Base-by-base conservation (phyloP, 78 protist genomes). In the Planoprotostelium fungivorum region DNA sequence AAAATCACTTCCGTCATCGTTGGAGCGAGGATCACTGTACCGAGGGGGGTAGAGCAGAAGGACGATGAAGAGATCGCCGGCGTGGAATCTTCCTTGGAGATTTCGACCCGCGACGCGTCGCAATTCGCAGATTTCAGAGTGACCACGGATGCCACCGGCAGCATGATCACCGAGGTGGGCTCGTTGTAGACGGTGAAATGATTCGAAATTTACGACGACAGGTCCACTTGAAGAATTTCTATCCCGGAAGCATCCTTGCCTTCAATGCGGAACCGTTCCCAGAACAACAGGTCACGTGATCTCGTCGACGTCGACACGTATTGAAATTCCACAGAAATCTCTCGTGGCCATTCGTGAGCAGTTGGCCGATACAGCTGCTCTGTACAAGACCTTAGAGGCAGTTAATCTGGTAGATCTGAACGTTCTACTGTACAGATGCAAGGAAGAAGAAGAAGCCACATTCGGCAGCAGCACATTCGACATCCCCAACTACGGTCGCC, bases 401-500 rank as follows among this genome's bases (percentile, higher is more conserved):
- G 34, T 87, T 1, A 51, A 31, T 29, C 90, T 91, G 29, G 28
- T 89, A 1, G 96, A 91, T 25, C 39, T 96, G 89, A 96, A 96
- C 89, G 35, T 83, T n/a, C 31, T 91, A 29, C 87, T 96, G 16
- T 94, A 38, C 63, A 91, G 93, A 63, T 89, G 91, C 38, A 36
- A 88, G 16, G 93, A 39, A 29, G 97, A 96, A 85, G 96, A 94
- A 37, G 84, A 85, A 34, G 34, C 34, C 34, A 63, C 35, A 0
- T 85, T n/a, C 35, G 92, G 92, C 34, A 28, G 39, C n/a, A 89
- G 89, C 37, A n/a, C 90, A 0, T 94, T 88, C 83, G 28, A 84
- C 36, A 10, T 94, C 0, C 83, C 90, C 25, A 86, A 88, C 83
- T 86, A 36, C 34, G 93, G 94, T 1, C 29, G 28, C 34, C 73